Evolutionary conservation across 2,329 filamentous ascomycete genomes (phyloP).

Genomic region (Zymoseptoria brevis): DNA sequence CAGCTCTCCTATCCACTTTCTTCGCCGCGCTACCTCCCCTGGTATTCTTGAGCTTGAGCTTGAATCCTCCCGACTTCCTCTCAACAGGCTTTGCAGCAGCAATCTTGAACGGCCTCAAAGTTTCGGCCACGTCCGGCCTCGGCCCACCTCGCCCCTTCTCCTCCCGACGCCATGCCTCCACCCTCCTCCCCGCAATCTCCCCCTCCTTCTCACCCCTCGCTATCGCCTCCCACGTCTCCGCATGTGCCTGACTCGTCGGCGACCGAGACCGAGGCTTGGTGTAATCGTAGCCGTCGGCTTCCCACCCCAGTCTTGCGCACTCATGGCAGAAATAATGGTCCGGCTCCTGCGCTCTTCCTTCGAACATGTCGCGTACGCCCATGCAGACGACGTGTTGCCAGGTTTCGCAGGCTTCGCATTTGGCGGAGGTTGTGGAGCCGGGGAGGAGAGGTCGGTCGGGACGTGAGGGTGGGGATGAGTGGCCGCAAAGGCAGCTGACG

Average conservation of each 20-base stretch:
- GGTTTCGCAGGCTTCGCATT: slow-evolving; percentile 77
- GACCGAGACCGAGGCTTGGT: not conserved
- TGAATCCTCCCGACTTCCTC: not conserved
- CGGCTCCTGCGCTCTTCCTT: slow-evolving; percentile 55
- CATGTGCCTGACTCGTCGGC: slow-evolving; percentile 57
- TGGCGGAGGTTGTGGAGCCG: slow-evolving; percentile 81
- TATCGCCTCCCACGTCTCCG: slow-evolving; percentile 60
- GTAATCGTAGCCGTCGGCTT: slow-evolving; percentile 35
- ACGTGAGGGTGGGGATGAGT: no score
- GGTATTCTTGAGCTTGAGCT: not conserved
- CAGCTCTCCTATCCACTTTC: not conserved
- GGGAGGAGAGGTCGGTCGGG: slow-evolving; percentile 29
- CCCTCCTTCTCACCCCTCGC: not conserved
- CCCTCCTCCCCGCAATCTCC: not conserved
- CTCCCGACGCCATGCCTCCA: not conserved
- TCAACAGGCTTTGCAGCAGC: not conserved
- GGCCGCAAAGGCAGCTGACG: not conserved
- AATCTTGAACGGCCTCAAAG: not conserved
- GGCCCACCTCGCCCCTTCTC: not conserved
- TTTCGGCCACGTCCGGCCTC: not conserved
- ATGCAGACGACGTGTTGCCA: slow-evolving; percentile 97
- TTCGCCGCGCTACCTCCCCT: not conserved
- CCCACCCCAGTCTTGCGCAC: slow-evolving; percentile 45
- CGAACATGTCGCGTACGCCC: slow-evolving; percentile 60
- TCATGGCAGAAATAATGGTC: slow-evolving; percentile 83